Percentiles rank a stretch among this genome's conserved stretches.
phyloP scores from a whole-genome alignment of 441 rosid genomes.

The Cnidoscolus chayamansa region DNA sequence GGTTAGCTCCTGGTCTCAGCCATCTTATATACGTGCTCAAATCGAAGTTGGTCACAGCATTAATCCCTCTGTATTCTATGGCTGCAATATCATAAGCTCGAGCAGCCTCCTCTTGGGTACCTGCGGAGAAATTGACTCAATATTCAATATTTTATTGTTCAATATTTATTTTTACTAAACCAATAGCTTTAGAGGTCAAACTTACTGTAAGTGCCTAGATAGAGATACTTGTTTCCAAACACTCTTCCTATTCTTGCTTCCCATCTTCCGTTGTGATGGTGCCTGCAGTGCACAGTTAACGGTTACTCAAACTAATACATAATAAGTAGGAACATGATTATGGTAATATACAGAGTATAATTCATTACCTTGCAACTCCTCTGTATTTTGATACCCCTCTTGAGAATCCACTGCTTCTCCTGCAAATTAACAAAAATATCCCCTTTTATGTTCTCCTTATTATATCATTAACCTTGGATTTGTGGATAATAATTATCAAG shows the following conservation, averaged over 20 bases:
- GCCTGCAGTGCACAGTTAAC: conserved; percentile 34
- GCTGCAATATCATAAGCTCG: conserved; percentile 73
- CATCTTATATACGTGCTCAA: conserved; percentile 54
- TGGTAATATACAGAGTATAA: not conserved
- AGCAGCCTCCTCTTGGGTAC: conserved; percentile 81
- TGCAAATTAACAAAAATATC: conserved; percentile 15
- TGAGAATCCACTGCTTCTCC: conserved; percentile 69
- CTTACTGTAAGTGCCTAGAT: conserved; percentile 65
- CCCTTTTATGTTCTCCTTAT: not conserved
- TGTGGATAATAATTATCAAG: not conserved
- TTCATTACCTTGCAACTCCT: conserved; percentile 58
- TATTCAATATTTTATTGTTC: too few species aligned
- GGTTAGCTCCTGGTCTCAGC: conserved; percentile 42
- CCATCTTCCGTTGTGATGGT: conserved; percentile 79
- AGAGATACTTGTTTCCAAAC: conserved; percentile 69
- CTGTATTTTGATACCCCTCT: conserved; percentile 75
- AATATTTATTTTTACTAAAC: too few species aligned
- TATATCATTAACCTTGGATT: not conserved
- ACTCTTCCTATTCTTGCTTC: conserved; percentile 73
- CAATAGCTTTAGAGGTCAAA: not conserved
- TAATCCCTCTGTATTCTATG: conserved; percentile 65
- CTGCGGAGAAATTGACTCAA: conserved; percentile 17
- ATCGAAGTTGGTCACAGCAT: conserved; percentile 66
- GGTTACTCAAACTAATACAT: not conserved
- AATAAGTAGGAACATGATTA: not conserved